These are phyloP conservation scores for Monilinia laxa DNA, from an alignment of 2,329 filamentous ascomycete species.

Conservation along the genomic window DNA sequence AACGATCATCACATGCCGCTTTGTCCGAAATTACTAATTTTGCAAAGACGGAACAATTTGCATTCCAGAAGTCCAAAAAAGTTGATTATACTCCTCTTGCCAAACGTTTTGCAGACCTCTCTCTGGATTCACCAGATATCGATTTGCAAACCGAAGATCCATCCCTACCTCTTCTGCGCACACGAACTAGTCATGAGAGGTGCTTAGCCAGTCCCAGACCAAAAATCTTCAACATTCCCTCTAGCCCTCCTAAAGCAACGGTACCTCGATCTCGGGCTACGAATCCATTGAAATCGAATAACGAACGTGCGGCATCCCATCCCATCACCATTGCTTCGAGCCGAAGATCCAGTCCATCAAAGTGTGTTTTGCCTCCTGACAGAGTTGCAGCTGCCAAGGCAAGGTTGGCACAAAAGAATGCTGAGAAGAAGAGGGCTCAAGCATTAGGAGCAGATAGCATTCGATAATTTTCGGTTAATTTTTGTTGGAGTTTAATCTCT, in stretches of 20 bases:
- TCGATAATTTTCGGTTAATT: conserved; percentile 8
- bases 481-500: background rate
- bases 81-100: conserved; percentile 34
- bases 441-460: conserved; percentile 23
- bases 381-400: conserved; percentile 41
- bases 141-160: conserved; percentile 30
- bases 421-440: conserved; percentile 35
- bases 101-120: conserved; percentile 29
- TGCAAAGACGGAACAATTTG: conserved; percentile 30
- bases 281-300: conserved; percentile 27
- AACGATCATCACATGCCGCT: conserved; percentile 29
- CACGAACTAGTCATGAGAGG: conserved; percentile 28
- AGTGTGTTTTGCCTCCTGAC: conserved; percentile 37
- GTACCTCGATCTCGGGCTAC: conserved; percentile 28
- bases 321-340: conserved; percentile 28
- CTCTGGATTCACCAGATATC: conserved; percentile 28
- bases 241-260: conserved; percentile 36
- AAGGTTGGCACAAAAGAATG: conserved; percentile 38
- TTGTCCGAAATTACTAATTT: conserved; percentile 37
- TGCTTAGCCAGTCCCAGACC: conserved; percentile 33
- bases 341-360: conserved; percentile 30
- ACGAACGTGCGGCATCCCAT: conserved; percentile 22
- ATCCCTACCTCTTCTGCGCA: conserved; percentile 25
- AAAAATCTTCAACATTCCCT: conserved; percentile 37
- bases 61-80: conserved; percentile 29